Evolutionary conservation across 1,139 yeast genomes (phyloP).

Genomic region (Hyphopichia fennica): DNA sequence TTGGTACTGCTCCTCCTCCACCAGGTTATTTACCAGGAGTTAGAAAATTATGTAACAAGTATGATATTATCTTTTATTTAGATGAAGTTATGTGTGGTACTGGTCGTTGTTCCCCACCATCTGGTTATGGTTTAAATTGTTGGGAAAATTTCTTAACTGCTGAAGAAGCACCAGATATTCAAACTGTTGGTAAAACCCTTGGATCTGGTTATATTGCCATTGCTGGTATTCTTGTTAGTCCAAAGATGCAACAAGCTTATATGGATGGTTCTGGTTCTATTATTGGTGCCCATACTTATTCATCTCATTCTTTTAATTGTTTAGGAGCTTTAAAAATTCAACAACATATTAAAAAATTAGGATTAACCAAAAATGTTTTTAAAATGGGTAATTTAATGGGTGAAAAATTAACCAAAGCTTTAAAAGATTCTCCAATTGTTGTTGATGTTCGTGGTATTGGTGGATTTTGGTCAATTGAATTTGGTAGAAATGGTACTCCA

Average conservation of each 20-base stretch:
- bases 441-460: slow-evolving; percentile 66
- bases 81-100: slow-evolving; percentile 72
- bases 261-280: slow-evolving; percentile 44
- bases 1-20: slow-evolving; percentile 58
- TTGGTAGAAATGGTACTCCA: slow-evolving; percentile 24
- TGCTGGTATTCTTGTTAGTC: slow-evolving; percentile 58
- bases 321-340: slow-evolving; percentile 60
- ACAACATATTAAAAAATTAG: slow-evolving; percentile 44
- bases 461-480: slow-evolving; percentile 60
- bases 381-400: slow-evolving; percentile 53
- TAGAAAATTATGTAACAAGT: slow-evolving; percentile 54
- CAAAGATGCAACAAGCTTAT: slow-evolving; percentile 45
- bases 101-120: slow-evolving; percentile 44
- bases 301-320: slow-evolving; percentile 62
- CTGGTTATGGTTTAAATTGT: slow-evolving; percentile 37
- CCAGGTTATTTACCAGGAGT: slow-evolving; percentile 58
- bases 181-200: slow-evolving; percentile 62
- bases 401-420: slow-evolving; percentile 29
- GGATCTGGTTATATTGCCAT: slow-evolving; percentile 65
- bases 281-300: slow-evolving; percentile 59
- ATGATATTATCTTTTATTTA: slow-evolving; percentile 55
- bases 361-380: slow-evolving; percentile 49
- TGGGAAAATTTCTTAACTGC: slow-evolving; percentile 46
- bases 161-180: slow-evolving; percentile 57
- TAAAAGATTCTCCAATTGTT: slow-evolving; percentile 35